Percentiles rank a stretch among this genome's conserved stretches.
Evolutionary conservation across 768 basidiomycete genomes (phyloP).

Genomic region (Leucosporidium yakuticum): DNA sequence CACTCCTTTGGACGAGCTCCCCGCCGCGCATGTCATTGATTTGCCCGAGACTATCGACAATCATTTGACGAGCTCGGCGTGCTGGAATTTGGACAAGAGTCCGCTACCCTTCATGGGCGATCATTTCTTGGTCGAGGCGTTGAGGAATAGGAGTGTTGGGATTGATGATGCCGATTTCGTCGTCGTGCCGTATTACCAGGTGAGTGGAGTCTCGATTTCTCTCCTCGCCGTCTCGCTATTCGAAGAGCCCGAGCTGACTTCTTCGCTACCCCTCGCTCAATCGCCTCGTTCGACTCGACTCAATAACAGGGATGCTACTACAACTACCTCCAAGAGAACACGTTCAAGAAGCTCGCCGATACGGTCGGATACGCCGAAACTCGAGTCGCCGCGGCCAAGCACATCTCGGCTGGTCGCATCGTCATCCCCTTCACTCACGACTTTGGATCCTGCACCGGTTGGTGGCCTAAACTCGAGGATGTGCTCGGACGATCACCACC

Average conservation of each 20-base stretch:
- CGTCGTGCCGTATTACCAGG: slow-evolving; percentile 36
- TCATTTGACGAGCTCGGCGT: slow-evolving; percentile 27
- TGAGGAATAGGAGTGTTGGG: slow-evolving; percentile 17
- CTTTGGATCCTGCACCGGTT: slow-evolving; percentile 38
- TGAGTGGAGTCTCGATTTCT: neutral
- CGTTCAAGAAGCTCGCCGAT: slow-evolving; percentile 37
- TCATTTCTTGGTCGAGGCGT: slow-evolving; percentile 35
- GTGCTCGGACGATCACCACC: slow-evolving; percentile 35
- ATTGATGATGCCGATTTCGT: slow-evolving; percentile 36
- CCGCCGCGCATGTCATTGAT: slow-evolving; percentile 28
- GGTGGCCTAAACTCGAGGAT: slow-evolving; percentile 36
- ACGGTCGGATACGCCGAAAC: slow-evolving; percentile 32
- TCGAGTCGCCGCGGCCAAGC: slow-evolving; percentile 19
- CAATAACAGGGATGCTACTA: slow-evolving; percentile 35
- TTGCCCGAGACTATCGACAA: slow-evolving; percentile 34
- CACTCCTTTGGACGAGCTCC: slow-evolving; percentile 19
- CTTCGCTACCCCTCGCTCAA: neutral
- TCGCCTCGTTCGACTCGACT: no score
- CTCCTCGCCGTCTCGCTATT: no score
- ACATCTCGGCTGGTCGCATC: slow-evolving; percentile 29
- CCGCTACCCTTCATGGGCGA: slow-evolving; percentile 35
- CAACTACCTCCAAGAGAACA: slow-evolving; percentile 36
- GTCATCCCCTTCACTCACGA: slow-evolving; percentile 39
- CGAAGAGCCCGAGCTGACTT: neutral
- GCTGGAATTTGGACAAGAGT: slow-evolving; percentile 33